Evolutionary conservation across 331 rosid genomes (phyloP), one percentile per base, ranked within the genome.

Genomic region (Acacia concinna): DNA sequence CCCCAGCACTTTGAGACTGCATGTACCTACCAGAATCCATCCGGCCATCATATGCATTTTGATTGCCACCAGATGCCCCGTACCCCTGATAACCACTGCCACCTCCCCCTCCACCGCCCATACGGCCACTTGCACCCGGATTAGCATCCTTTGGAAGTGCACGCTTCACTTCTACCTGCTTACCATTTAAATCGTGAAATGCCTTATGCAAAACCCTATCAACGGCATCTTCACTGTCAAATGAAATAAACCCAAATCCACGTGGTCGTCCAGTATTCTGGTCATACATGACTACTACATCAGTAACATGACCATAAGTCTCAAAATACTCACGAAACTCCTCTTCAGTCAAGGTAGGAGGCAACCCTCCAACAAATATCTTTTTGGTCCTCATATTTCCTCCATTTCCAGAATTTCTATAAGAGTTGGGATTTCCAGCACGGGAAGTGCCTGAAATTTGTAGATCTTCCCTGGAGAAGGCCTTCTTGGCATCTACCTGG

Each of bases 91-190:
- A 95, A 71, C 96, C 98, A 76, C 96, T 85, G 38, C 60, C 27
- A n/a, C 60, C 60, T 52, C 60, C 60, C n/a, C 57, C 57, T 5
- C 32, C 77, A 60, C 81, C 75, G 41, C 97, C 90, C 97, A 85
- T 63, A 18, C 97, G 94, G 78, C 96, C 85, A 84, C 94, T 93
- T 57, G 94, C 87, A 80, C 99, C 94, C 21, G 97, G 97, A 80
- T 96, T 96, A 56, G 98, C 92, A 82, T 96, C 99, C 84, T 96
- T 96, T 31, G 99, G 99, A 84, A 96, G 98, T 23, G 99, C 99
- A 63, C 97, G 93, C 90, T 96, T 96, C 76, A 96, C 99, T 81
- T 96, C 99, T 57, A 96, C 99, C 70, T 96, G 99, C 86, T 96
- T 96, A 73, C 99, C 99, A 85, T 86, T 84, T 81, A 96, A 83